Base-by-base conservation (phyloP, 2,329 filamentous ascomycete species). In the Talaromyces pinophilus region DNA sequence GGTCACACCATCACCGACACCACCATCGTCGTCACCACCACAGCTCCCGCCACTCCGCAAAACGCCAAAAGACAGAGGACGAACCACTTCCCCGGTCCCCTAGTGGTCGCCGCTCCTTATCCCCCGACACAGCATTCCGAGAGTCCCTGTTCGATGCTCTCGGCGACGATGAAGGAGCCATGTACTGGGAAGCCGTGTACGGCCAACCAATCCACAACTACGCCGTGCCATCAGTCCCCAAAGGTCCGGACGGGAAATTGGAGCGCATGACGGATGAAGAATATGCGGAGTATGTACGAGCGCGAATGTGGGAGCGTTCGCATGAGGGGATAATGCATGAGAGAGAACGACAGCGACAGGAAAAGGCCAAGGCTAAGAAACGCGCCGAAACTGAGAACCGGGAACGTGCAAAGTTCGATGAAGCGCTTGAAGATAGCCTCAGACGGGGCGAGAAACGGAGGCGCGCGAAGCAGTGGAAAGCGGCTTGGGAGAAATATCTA, bases 61-160 rank as follows among this genome's bases (percentile, higher is more conserved):
- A 77, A 61, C 73, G 73, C 10, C 73, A 69, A 67, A 74, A 69
- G 67, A 69, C 70, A 11, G 61, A 66, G 4, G 25, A n/a, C 17
- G 50, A n/a, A 13, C n/a, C 67, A 6, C 28, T 59, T 17, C 48
- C 52, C 1, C 61, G 62, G 25, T 30, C 65, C 52, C 52, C 67
- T 40, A 22, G 30, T 11, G 33, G 52, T 22, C 54, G 35, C 7
- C 67, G 70, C n/a, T 64, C 70, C 0, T 81, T 91, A 17, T 87
- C 90, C 71, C 85, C 92, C 0, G 89, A 92, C 48, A 83, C 85
- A 0, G 92, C 94, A 0, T 99, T 99, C 77, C 89, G 92, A 35
- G 92, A 96, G 77, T 97, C 93, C 0, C 88, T 99, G 5, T 98
- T 98, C 80, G 95, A 99, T 77, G 95, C 95, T 38, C 90, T 99